phyloP scores from a whole-genome alignment of 2,329 filamentous ascomycete species.

The Arthrobotrys conoides region DNA sequence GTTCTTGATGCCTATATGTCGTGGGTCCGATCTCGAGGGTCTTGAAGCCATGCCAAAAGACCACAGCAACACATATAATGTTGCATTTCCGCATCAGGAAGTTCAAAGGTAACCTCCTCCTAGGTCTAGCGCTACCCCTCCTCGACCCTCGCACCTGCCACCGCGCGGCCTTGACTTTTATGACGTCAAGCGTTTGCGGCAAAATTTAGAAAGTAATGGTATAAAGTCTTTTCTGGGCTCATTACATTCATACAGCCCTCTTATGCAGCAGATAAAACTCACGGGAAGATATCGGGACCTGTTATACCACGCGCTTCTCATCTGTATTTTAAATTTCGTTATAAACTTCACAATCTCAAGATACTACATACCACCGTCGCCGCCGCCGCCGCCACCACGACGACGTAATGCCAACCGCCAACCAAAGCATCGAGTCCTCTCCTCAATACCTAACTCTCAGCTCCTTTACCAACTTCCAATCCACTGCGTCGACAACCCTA shows the following conservation, averaged over 20 bases:
- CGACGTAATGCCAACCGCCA: conserved; percentile 1
- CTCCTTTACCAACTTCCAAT: background rate
- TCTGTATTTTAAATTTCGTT: no score
- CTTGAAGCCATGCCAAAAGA: no score
- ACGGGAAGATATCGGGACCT: background rate
- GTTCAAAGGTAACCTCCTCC: background rate
- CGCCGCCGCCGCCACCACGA: background rate
- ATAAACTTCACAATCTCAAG: background rate
- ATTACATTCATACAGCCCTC: background rate
- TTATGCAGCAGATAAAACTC: background rate
- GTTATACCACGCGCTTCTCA: no score
- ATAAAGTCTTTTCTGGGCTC: background rate
- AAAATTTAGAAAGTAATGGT: background rate
- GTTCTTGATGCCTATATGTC: no score
- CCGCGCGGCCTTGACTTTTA: background rate
- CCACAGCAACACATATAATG: background rate
- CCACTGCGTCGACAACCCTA: background rate
- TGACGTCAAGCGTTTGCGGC: background rate
- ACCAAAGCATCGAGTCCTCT: background rate
- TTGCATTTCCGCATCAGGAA: conserved; percentile 13
- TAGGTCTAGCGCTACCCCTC: background rate
- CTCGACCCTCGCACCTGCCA: background rate
- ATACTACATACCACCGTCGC: background rate
- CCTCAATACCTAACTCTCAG: background rate
- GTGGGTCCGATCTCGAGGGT: no score